Evolutionary conservation across 495 filamentous ascomycete genomes (phyloP), one percentile per base, ranked within the genome.

Genomic region (Xylaria acuta): DNA sequence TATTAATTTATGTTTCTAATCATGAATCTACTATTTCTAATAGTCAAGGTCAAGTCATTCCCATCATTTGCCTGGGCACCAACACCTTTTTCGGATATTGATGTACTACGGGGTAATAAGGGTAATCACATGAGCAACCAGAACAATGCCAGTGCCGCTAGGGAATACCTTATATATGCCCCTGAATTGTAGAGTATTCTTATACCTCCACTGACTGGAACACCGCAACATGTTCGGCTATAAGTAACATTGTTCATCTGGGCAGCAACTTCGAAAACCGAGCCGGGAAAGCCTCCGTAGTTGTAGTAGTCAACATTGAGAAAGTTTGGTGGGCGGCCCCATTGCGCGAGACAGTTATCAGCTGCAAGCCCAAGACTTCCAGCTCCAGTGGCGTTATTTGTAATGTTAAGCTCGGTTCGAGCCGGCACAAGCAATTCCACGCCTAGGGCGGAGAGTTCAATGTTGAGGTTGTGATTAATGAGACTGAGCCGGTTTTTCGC

Each of bases 271-370:
- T 95, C 90, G 77, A 98, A 97, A 53, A 97, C 95, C 5, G 92
- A 92, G n/a, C 95, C 95, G 1, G 82, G 72, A 65, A 82, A 88
- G 16, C 82, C 84, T 64, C 92, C 94, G 64, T 81, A 80, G 75
- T 97, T 92, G 81, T 95, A 97, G 78, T 93, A 97, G 78, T 98
- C 95, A 5, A 97, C 93, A 34, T 97, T 88, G 9, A 98, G 85
- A 75, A 97, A 92, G 78, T 93, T 97, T 0, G 95, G 95, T 1
- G 92, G 86, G 45, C 91, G 88, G 27, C 84, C 84, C 92, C 93
- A 97, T 30, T 82, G 82, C 0, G 70, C 84, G 83, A 86, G 87
- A 79, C 95, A 98, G 59, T 89, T 86, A 11, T 87, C 80, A 0
- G 89, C 88, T 80, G 92, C 92, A 32, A 80, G 70, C 0, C 93